Evolutionary conservation across 164 flowering plant genomes (phyloP).

Genomic region (Vitis labrusca): DNA sequence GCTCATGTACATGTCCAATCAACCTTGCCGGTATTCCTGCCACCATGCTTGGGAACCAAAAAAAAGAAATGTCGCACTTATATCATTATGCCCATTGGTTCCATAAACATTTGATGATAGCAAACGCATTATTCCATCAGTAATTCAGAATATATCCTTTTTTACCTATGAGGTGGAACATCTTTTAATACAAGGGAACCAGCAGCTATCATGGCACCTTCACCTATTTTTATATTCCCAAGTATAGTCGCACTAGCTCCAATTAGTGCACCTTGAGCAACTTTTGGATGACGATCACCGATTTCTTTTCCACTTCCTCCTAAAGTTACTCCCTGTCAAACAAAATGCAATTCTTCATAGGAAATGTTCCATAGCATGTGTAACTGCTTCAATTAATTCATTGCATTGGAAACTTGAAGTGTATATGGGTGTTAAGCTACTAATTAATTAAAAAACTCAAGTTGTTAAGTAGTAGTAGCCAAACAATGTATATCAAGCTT

Average conservation of each 20-base stretch:
- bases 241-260: slow-evolving; percentile 76
- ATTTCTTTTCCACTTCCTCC: slow-evolving; percentile 77
- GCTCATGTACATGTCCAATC: slow-evolving; percentile 63
- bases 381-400: not conserved
- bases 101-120: not conserved
- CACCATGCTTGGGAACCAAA: slow-evolving; percentile 53
- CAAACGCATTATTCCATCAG: not conserved
- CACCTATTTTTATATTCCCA: slow-evolving; percentile 79
- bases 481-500: no score
- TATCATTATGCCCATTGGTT: not conserved
- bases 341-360: not conserved
- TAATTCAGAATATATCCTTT: not conserved
- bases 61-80: slow-evolving; percentile 1
- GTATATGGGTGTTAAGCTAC: no score
- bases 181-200: slow-evolving; percentile 80
- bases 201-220: slow-evolving; percentile 88
- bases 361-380: not conserved
- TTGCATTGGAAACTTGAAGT: not conserved
- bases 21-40: slow-evolving; percentile 81
- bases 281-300: slow-evolving; percentile 86
- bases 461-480: no score
- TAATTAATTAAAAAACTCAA: no score
- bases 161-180: slow-evolving; percentile 72
- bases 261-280: slow-evolving; percentile 71
- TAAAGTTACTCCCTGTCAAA: slow-evolving; percentile 68